Conservation (phyloP, 176 grass and related monocot species). For the Ampelocalamus luodianensis region DNA sequence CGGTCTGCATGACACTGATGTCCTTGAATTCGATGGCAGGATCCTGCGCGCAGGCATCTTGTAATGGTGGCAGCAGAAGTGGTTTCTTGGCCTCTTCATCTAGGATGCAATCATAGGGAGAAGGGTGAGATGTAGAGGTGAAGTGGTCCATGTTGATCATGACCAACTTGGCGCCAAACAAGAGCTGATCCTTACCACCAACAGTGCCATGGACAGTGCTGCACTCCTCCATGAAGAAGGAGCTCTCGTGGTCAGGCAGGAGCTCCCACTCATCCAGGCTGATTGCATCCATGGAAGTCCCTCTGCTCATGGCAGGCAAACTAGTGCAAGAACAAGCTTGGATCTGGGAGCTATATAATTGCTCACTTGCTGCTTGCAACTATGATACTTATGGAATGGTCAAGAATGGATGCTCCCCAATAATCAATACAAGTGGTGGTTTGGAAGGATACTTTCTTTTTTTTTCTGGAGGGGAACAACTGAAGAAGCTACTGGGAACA, state of each 20-base stretch:
- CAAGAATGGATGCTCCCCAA: constrained; percentile 36
- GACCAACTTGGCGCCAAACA: constrained; percentile 40
- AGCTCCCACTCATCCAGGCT: constrained; percentile 89
- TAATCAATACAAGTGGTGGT: constrained; percentile 27
- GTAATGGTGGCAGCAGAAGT: background rate
- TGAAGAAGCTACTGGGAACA: constrained; percentile 26
- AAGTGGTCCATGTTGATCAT: constrained; percentile 72
- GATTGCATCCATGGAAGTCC: constrained; percentile 47
- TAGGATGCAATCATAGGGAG: constrained; percentile 31
- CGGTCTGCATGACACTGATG: constrained; percentile 38
- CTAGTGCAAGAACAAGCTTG: constrained; percentile 5
- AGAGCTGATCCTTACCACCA: constrained; percentile 47
- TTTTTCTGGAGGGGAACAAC: constrained; percentile 35
- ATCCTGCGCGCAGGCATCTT: background rate
- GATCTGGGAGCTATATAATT: constrained; percentile 32
- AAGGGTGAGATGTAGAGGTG: constrained; percentile 41
- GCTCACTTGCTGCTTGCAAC: constrained; percentile 21
- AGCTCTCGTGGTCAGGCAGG: constrained; percentile 59
- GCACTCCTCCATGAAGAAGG: constrained; percentile 46
- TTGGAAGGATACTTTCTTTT: constrained; percentile 45
- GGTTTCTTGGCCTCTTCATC: background rate
- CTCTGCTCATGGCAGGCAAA: constrained; percentile 42
- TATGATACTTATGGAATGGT: constrained; percentile 38
- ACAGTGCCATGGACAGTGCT: constrained; percentile 27
- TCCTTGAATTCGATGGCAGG: constrained; percentile 44